phyloP scores from a whole-genome alignment of 2,329 filamentous ascomycete genomes.

The Dothiorella sarmentorum region DNA sequence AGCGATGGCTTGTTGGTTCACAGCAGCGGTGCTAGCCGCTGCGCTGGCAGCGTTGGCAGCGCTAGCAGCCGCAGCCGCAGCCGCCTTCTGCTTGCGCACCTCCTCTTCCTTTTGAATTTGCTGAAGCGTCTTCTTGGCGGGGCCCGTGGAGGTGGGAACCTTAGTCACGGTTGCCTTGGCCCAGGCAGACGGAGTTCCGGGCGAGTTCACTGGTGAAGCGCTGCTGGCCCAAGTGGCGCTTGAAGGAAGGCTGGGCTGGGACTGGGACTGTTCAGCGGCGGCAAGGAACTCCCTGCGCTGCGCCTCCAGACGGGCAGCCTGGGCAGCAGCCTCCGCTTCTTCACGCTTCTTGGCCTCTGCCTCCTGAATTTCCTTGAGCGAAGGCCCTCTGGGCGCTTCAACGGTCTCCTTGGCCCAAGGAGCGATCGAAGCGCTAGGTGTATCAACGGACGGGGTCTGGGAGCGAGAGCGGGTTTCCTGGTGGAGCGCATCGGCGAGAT shows the following conservation, averaged over 20 bases:
- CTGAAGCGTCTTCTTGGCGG: conserved; percentile 80
- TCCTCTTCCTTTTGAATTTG: conserved; percentile 98
- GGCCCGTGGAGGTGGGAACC: conserved; percentile 38
- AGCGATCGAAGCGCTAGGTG: conserved; percentile 69
- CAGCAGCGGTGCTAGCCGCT: conserved; percentile 37
- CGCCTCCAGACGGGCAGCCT: conserved; percentile 70
- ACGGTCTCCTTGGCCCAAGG: conserved; percentile 88
- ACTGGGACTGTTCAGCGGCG: conserved; percentile 57
- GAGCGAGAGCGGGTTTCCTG: conserved; percentile 68
- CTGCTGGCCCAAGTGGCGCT: conserved; percentile 83
- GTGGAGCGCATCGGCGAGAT: conserved; percentile 71
- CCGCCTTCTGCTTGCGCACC: conserved; percentile 73
- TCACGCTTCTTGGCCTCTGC: conserved; percentile 90
- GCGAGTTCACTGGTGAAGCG: conserved; percentile 65
- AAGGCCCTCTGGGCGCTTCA: conserved; percentile 76
- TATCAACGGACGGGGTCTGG: conserved; percentile 68
- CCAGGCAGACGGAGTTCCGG: conserved; percentile 56
- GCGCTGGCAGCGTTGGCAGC: conserved; percentile 43
- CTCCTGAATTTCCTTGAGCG: conserved; percentile 94
- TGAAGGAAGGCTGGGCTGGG: conserved; percentile 77
- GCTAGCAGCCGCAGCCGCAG: conserved; percentile 47
- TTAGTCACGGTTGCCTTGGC: conserved; percentile 54
- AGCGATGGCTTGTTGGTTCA: conserved; percentile 23
- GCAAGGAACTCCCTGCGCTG: conserved; percentile 74
- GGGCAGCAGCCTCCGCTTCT: conserved; percentile 77